These are phyloP conservation scores for Arabis alpina DNA, from an alignment of 345 rosid genomes.

Conservation along the genomic window DNA sequence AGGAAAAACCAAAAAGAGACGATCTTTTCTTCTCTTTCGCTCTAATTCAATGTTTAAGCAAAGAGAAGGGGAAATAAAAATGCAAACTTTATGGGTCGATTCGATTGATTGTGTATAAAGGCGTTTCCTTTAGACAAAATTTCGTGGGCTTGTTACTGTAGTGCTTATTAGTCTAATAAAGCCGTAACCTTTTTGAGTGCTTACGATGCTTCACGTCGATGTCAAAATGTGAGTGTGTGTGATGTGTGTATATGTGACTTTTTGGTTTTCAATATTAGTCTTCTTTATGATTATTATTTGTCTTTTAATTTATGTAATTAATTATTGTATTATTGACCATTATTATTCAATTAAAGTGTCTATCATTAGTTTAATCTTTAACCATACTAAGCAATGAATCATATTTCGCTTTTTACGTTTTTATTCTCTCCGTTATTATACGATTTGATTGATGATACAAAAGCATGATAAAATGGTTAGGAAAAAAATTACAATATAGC, in stretches of 20 bases:
- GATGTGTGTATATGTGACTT: not conserved
- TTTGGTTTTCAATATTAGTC: not conserved
- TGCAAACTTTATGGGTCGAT: constrained; percentile 30
- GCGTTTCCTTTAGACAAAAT: not conserved
- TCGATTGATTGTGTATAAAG: constrained; percentile 38
- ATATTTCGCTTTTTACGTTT: constrained; percentile 20
- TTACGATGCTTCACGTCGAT: constrained; percentile 28
- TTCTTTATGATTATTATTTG: constrained; percentile 13
- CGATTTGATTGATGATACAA: too few relatives aligned
- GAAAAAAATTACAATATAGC: too few relatives aligned
- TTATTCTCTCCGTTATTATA: not conserved
- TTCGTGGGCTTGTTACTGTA: constrained; percentile 26
- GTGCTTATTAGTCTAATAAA: constrained; percentile 21
- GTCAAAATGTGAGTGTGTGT: constrained; percentile 24
- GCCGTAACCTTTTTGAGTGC: constrained; percentile 34
- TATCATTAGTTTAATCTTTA: not conserved
- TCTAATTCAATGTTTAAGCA: constrained; percentile 7
- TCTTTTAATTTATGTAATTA: not conserved
- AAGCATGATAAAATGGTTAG: not conserved
- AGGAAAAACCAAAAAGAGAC: constrained; percentile 8
- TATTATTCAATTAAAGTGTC: constrained; percentile 23
- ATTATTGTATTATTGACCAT: constrained; percentile 12
- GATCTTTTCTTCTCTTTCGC: constrained; percentile 36
- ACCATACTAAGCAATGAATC: constrained; percentile 28
- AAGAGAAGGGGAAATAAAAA: not conserved